Evolutionary conservation across 495 filamentous ascomycete species (phyloP), one percentile per base, ranked within the genome.

Genomic region (Penicillium canariense): DNA sequence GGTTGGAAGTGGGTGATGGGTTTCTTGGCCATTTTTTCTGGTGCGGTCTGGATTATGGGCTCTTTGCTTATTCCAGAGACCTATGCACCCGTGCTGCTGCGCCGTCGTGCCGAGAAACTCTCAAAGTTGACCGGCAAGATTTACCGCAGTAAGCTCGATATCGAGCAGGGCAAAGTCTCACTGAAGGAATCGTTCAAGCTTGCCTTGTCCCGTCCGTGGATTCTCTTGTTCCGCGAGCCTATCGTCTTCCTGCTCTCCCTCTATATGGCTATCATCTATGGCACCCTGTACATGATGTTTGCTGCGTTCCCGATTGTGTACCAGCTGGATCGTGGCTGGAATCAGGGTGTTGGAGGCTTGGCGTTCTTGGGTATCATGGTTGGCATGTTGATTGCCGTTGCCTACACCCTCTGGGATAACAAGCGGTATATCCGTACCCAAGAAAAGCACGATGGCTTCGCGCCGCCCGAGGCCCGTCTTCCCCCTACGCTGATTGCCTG

Each of bases 271-370:
- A 82, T 90, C 52, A 73, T 84, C 9, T 92, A 91, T 62, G 85
- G 88, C 10, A 85, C 89, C 23, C 68, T 93, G 11, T 96, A 94
- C 69, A 82, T 96, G 55, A 79, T 94, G 59, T 96, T 97, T 70
- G 84, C 90, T 26, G 89, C 89, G 20, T 79, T 78, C 65, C 91
- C 91, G 5, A 87, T 95, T 50, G 85, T 96, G 48, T 96, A 89
- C 70, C 75, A 82, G 23, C 65, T 82, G 23, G 62, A 84, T 51
- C 87, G 90, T 27, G 84, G 84, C 59, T 96, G 91, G 91, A 80
- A 78, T 32, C 77, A 85, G 34, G 85, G 87, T 38, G 64, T 89
- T 30, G 77, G 83, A 1, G 88, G 88, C n/a, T 81, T 96, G 2
- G 76, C 89, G 6, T 96, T 94, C 71, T 62, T 85, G 4, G 89